Conservation (phyloP, 2,329 filamentous ascomycete species). For the Zasmidium citrigriseum region DNA sequence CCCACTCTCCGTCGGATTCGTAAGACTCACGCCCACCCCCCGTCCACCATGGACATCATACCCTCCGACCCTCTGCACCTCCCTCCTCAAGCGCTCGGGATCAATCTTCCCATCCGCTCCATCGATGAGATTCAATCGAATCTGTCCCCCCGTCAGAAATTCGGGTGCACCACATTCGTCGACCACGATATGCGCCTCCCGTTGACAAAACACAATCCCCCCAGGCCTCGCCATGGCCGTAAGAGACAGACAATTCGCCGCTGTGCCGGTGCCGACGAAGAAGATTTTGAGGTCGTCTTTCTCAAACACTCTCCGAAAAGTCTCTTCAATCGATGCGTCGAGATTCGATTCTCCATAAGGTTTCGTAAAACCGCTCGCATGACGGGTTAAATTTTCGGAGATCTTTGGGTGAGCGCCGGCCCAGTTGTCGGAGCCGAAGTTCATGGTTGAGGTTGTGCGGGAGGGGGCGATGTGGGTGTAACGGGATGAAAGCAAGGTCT, state of each 20-base stretch:
- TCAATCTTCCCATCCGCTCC: not conserved
- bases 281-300: not conserved
- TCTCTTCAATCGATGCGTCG: not conserved
- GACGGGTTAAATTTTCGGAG: not conserved
- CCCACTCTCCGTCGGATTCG: not conserved
- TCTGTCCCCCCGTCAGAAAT: not conserved
- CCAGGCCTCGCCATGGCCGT: not conserved
- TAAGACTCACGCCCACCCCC: not conserved
- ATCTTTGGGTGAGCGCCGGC: not conserved
- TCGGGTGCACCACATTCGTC: not conserved
- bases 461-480: no score
- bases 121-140: not conserved
- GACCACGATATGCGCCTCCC: not conserved
- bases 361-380: not conserved
- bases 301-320: not conserved
- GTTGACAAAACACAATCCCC: not conserved
- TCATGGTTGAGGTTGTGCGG: not conserved
- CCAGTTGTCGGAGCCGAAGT: not conserved
- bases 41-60: not conserved
- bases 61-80: not conserved
- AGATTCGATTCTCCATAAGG: not conserved
- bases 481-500: no score
- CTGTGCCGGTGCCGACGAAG: not conserved
- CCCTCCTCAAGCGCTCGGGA: not conserved
- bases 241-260: not conserved